phyloP scores from a whole-genome alignment of 495 filamentous ascomycete species.

The Haplographium delicatum region DNA sequence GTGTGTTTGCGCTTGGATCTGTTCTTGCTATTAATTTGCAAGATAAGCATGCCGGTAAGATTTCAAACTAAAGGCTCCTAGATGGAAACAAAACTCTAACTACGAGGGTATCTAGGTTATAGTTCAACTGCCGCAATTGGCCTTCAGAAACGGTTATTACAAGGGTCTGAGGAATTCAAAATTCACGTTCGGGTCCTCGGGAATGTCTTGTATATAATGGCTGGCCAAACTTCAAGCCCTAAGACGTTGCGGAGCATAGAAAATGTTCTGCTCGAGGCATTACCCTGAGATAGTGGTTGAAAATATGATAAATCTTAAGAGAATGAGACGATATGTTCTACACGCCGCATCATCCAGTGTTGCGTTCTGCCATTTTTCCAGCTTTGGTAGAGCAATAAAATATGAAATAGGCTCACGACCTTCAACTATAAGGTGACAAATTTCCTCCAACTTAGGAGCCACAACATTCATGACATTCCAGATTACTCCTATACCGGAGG shows the following conservation, averaged over 20 bases:
- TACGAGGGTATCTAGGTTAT: slow-evolving; percentile 45
- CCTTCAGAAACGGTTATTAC: slow-evolving; percentile 50
- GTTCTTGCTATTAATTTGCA: slow-evolving; percentile 62
- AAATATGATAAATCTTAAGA: too few species aligned
- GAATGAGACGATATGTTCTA: too few species aligned
- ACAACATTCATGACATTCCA: too few species aligned
- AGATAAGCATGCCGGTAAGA: slow-evolving; percentile 23
- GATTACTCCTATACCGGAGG: slow-evolving; percentile 6
- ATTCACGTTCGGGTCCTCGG: slow-evolving; percentile 71
- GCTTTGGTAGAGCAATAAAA: too few species aligned
- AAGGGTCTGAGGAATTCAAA: slow-evolving; percentile 29
- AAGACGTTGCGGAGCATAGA: slow-evolving; percentile 48
- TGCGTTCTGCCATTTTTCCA: too few species aligned
- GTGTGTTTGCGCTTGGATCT: slow-evolving; percentile 63
- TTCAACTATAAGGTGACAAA: too few species aligned
- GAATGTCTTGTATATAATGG: slow-evolving; percentile 75
- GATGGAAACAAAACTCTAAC: background rate
- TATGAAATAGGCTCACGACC: too few species aligned
- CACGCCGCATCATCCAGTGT: too few species aligned
- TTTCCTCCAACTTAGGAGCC: too few species aligned
- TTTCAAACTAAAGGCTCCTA: too few species aligned
- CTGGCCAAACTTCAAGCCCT: slow-evolving; percentile 52
- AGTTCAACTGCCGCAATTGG: slow-evolving; percentile 57
- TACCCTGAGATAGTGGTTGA: background rate
- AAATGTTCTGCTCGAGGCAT: slow-evolving; percentile 15